Percentiles rank a stretch among this genome's conserved stretches.
These are phyloP conservation scores for Phytophthora meadii DNA, from an alignment of 352 stramenopile genomes.

Conservation along the genomic window DNA sequence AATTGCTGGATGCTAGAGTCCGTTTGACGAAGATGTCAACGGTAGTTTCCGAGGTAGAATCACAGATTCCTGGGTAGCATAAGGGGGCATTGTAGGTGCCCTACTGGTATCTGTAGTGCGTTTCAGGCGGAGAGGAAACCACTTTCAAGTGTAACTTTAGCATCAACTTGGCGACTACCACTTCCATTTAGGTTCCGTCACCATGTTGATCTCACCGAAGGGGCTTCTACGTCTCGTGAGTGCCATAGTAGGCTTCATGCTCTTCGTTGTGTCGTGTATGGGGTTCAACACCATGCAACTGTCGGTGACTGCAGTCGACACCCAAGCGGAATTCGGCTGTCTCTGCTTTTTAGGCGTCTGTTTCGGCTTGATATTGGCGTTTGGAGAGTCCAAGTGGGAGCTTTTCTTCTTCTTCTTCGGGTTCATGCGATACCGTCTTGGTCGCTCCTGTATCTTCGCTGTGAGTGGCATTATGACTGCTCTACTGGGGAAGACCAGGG, in stretches of 20 bases:
- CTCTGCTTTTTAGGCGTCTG: conserved; percentile 76
- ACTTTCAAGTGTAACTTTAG: too few relatives aligned
- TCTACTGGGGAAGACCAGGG: conserved; percentile 64
- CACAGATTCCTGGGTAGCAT: conserved; percentile 37
- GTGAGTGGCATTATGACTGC: conserved; percentile 71
- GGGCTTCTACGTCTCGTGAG: conserved; percentile 49
- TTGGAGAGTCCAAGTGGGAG: conserved; percentile 69
- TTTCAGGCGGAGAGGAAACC: too few relatives aligned
- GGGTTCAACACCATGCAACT: conserved; percentile 58
- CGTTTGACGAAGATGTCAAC: conserved; percentile 53
- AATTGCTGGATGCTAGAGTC: conserved; percentile 20
- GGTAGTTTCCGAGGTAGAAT: conserved; percentile 2
- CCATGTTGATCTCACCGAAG: conserved; percentile 31
- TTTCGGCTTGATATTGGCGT: conserved; percentile 64
- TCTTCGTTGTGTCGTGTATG: conserved; percentile 55
- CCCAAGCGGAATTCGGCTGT: conserved; percentile 68
- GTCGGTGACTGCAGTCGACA: conserved; percentile 44
- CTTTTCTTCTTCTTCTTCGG: conserved; percentile 85
- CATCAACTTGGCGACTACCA: too few relatives aligned
- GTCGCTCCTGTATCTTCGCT: conserved; percentile 58
- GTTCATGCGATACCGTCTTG: conserved; percentile 79
- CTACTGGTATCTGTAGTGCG: too few relatives aligned
- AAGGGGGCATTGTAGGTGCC: conserved; percentile 41
- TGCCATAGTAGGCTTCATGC: conserved; percentile 34
- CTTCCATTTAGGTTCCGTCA: too few relatives aligned